Base-by-base conservation (phyloP, 768 basidiomycete species). In the Mycena leptocephala region DNA sequence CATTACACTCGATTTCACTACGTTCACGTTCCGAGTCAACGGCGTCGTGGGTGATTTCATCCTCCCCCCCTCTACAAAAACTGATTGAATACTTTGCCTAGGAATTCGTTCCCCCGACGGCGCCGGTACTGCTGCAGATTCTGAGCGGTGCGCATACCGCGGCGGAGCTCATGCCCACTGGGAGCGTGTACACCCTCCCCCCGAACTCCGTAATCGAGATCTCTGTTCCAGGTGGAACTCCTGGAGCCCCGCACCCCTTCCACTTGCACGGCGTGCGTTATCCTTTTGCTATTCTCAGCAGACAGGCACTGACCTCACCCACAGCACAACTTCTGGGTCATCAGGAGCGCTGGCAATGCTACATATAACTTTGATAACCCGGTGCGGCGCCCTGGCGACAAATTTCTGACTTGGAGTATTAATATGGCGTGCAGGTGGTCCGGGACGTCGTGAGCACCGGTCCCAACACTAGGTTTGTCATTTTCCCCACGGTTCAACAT, bases 331-430 rank as follows among this genome's bases (percentile, higher is more conserved):
- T 86, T 86, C 74, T 79, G 76, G 30, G 84, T 85, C 41, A 78
- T 85, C 48, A 76, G 82, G 24, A 81, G 80, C 59, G 81, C 84
- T 22, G 81, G 81, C 6, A 80, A 48, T 24, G 56, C 65, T 22
- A 63, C 26, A 3, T 80, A 78, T 64, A 86, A 86, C 78, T 84
- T 81, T 14, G 76, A 73, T 13, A 89, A 91, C 80, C 91, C 91
- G 0, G 83, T 88, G 24, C n/a, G 72, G 13, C 16, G 2, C 14
- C 9, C 35, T 32, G 11, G 14, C 5, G 5, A 41, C 20, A 8
- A 46, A 10, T 32, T 9, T 46, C 7, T 5, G 1, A 35, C 24
- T 2, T 35, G 0, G 14, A 13, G 24, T 55, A 28, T 55, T 30
- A 14, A 55, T 24, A 24, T 24, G 2, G 1, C n/a, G 32, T 20